Evolutionary conservation across 768 basidiomycete species (phyloP).

Genomic region (Russula virescens): DNA sequence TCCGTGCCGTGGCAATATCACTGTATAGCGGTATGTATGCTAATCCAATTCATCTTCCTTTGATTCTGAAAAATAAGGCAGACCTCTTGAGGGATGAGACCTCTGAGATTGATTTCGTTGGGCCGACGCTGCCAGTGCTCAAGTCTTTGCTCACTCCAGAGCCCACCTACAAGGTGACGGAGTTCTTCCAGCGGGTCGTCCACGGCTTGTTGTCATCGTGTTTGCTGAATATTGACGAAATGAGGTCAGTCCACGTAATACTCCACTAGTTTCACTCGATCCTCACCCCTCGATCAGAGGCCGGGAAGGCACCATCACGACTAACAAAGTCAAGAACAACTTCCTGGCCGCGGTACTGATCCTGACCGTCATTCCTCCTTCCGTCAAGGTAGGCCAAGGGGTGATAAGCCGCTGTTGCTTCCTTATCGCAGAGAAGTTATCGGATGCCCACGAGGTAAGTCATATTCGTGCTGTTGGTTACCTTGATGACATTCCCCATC

Average conservation of each 20-base stretch:
- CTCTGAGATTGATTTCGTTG: slow-evolving; percentile 70
- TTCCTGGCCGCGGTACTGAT: slow-evolving; percentile 81
- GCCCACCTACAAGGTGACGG: slow-evolving; percentile 38
- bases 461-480: neutral
- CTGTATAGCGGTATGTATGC: slow-evolving; percentile 62
- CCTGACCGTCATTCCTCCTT: slow-evolving; percentile 68
- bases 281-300: slow-evolving; percentile 44
- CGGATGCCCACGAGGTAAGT: slow-evolving; percentile 62
- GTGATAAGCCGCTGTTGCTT: slow-evolving; percentile 83
- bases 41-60: neutral
- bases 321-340: slow-evolving; percentile 86
- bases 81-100: slow-evolving; percentile 87
- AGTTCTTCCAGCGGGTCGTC: slow-evolving; percentile 53
- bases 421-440: slow-evolving; percentile 73
- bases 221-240: slow-evolving; percentile 81
- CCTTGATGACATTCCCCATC: neutral
- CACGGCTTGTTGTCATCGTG: slow-evolving; percentile 85
- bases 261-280: neutral
- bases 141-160: slow-evolving; percentile 65
- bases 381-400: slow-evolving; percentile 60
- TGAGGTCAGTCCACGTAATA: slow-evolving; percentile 58
- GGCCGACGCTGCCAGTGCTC: slow-evolving; percentile 73
- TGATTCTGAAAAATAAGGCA: slow-evolving; percentile 25
- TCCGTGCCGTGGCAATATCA: slow-evolving; percentile 71
- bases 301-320: slow-evolving; percentile 67